phyloP scores from a whole-genome alignment of 1,284 basidiomycete species.

The Tylopilus sp. region DNA sequence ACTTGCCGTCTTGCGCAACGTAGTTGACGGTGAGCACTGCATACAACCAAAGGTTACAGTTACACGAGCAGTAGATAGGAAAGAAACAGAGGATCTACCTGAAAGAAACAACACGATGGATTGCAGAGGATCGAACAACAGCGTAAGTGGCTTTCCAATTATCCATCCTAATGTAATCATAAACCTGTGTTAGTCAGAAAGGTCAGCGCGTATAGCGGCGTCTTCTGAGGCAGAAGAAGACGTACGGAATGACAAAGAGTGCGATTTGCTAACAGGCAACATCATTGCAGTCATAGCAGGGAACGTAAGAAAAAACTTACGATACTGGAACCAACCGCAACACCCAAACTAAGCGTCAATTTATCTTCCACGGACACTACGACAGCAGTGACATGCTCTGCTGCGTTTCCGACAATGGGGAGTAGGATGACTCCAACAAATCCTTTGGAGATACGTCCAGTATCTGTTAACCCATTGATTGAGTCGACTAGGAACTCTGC shows the following conservation, averaged over 20 bases:
- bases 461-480: slow-evolving; percentile 73
- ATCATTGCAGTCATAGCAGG: slow-evolving; percentile 10
- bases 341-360: slow-evolving; percentile 79
- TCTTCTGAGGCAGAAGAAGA: slow-evolving; percentile 35
- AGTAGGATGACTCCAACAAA: slow-evolving; percentile 91
- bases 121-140: slow-evolving; percentile 87
- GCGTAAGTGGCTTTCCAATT: slow-evolving; percentile 73
- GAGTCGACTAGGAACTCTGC: slow-evolving; percentile 88
- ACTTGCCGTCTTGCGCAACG: slow-evolving; percentile 84
- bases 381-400: slow-evolving; percentile 82
- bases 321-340: slow-evolving; percentile 91
- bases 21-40: slow-evolving; percentile 83
- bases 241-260: slow-evolving; percentile 86
- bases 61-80: too few species aligned
- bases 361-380: slow-evolving; percentile 86
- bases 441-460: slow-evolving; percentile 70
- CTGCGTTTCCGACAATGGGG: slow-evolving; percentile 86
- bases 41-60: neutral
- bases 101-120: slow-evolving; percentile 70
- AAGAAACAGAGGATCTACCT: slow-evolving; percentile 33
- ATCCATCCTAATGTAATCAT: slow-evolving; percentile 77
- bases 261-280: slow-evolving; percentile 79
- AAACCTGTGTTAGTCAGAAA: slow-evolving; percentile 52
- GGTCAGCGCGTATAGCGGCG: slow-evolving; percentile 67
- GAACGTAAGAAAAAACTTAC: slow-evolving; percentile 54